phyloP scores from a whole-genome alignment of 2,329 filamentous ascomycete species.

The Monosporascus sp. region DNA sequence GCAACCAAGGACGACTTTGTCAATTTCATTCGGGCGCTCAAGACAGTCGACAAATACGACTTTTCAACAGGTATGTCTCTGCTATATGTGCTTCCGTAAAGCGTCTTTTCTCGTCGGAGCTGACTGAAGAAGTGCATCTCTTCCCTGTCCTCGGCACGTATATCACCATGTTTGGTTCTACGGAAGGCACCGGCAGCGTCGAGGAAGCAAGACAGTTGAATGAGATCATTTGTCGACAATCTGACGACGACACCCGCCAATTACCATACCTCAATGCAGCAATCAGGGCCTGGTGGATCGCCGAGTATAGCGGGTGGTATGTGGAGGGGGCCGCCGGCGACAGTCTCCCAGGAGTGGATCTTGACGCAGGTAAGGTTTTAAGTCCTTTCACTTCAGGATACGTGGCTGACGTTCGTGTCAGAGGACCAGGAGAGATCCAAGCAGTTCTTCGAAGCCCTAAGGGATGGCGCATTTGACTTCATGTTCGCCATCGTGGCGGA shows the following conservation, averaged over 20 bases:
- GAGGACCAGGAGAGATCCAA: conserved; percentile 68
- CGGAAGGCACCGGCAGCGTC: conserved; percentile 63
- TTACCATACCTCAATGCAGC: conserved; percentile 74
- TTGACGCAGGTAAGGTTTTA: conserved; percentile 44
- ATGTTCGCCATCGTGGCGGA: conserved; percentile 80
- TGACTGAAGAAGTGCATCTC: conserved; percentile 60
- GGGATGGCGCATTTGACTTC: conserved; percentile 90
- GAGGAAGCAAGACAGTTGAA: conserved; percentile 67
- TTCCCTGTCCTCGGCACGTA: conserved; percentile 74
- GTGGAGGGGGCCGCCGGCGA: conserved; percentile 63
- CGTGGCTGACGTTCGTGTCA: conserved; percentile 30
- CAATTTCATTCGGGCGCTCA: conserved; percentile 61
- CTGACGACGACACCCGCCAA: conserved; percentile 65
- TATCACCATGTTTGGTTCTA: conserved; percentile 72
- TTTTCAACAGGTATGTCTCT: conserved; percentile 14
- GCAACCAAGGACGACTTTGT: conserved; percentile 68
- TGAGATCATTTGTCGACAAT: conserved; percentile 56
- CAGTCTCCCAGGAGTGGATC: conserved; percentile 55
- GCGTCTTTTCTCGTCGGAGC: background rate
- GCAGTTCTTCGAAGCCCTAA: conserved; percentile 69
- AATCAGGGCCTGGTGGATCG: conserved; percentile 78
- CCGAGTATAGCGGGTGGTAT: conserved; percentile 89
- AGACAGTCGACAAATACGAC: conserved; percentile 72
- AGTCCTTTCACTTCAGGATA: conserved; percentile 2
- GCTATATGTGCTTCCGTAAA: background rate